phyloP scores from a whole-genome alignment of 345 rosid genomes.

The Rhodomyrtus tomentosa region DNA sequence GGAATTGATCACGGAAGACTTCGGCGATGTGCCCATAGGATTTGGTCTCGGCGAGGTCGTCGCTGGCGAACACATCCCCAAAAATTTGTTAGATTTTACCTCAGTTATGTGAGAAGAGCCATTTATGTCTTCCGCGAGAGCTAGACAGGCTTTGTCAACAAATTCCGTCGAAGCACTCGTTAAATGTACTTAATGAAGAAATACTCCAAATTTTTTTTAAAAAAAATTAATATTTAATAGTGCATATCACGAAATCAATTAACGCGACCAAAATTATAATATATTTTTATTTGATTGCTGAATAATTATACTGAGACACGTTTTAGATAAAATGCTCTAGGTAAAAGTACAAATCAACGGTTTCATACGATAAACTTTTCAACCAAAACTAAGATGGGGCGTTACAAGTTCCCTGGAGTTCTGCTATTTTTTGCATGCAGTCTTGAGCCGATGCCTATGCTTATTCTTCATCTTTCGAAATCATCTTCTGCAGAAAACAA shows the following conservation, averaged over 20 bases:
- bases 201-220: not conserved
- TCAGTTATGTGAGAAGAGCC: not conserved
- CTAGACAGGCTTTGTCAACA: not conserved
- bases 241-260: not conserved
- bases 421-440: not conserved
- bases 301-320: not conserved
- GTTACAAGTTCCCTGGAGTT: not conserved
- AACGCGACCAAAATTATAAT: not conserved
- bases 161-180: not conserved
- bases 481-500: not conserved
- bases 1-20: not conserved
- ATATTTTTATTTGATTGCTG: not conserved
- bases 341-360: not conserved
- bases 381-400: not conserved
- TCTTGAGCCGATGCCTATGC: not conserved
- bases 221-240: no score
- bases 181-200: not conserved
- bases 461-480: not conserved
- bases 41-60: not conserved
- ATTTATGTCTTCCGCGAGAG: not conserved
- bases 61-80: not conserved
- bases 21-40: not conserved
- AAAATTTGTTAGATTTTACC: not conserved
- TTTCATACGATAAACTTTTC: not conserved
- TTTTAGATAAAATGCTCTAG: not conserved